Evolutionary conservation across 2,329 filamentous ascomycete genomes (phyloP), one percentile per base, ranked within the genome.

Genomic region (Sphaerulina populicola): DNA sequence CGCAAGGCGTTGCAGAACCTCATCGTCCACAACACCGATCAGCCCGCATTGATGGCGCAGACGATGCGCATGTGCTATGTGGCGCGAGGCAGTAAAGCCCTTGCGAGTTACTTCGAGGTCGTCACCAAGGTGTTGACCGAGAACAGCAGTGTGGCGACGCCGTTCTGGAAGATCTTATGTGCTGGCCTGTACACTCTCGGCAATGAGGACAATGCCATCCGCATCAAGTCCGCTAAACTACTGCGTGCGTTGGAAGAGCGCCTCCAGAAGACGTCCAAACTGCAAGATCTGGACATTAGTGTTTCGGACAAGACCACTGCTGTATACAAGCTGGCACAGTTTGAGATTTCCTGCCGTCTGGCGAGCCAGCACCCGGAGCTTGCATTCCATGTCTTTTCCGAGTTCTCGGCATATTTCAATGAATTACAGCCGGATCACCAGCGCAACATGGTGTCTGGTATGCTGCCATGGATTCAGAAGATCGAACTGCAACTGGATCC

Each of bases 301-400:
- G 93, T 98, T 52, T 94, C 91, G 0, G 94, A 98, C 71, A 97
- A 96, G 71, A 98, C 94, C 0, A 94, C 94, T 59, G 90, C 91
- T 0, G 91, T 98, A 2, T 98, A 97, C 71, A 98, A 98, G 71
- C 76, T 94, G 40, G 93, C 94, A 0, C 93, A 98, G 65, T 97
- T 96, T 59, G 91, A 97, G 65, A 94, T 94, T 18, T 97, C 93
- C 0, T 89, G 91, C 62, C 79, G 90, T 15, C 77, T 98, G 36
- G 86, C 90, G 1, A 88, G 87, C 62, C 87, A 94, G 57, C 88
- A 98, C 66, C 80, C 86, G 0, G 89, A 95, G 58, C 72, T 95
- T 37, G 90, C 91, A 0, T 96, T 97, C 63, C 81, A 90, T 51
- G 85, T 98, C 46, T 96, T 98, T 66, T 97, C 93, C 0, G 91